Conservation (phyloP, 768 basidiomycete genomes). For the Sporobolomyces phaffii region DNA sequence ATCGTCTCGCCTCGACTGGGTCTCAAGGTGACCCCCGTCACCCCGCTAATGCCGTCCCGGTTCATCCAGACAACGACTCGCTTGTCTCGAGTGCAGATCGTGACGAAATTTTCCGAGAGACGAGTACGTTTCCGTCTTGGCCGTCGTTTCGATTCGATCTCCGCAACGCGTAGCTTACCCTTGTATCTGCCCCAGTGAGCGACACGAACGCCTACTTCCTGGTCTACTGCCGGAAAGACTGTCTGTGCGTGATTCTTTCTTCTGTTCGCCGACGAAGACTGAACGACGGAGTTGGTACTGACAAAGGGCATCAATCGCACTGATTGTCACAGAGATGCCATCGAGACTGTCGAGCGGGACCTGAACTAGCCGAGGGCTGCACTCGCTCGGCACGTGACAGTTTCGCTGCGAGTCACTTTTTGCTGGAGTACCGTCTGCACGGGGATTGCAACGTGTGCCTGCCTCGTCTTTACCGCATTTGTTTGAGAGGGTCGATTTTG, state of each 20-base stretch:
- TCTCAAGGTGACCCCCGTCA: no score
- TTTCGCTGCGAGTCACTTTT: no score
- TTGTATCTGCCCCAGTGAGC: neutral
- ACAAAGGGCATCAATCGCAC: neutral
- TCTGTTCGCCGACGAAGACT: no score
- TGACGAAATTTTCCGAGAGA: conserved; percentile 79
- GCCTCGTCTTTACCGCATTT: no score
- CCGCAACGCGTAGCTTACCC: no score
- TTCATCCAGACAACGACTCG: conserved; percentile 80
- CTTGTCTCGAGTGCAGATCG: conserved; percentile 69
- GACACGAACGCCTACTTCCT: conserved; percentile 47
- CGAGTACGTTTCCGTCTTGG: conserved; percentile 49
- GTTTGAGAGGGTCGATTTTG: no score
- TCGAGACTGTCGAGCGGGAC: conserved; percentile 2
- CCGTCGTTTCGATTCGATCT: neutral
- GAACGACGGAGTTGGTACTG: no score
- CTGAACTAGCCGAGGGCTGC: neutral
- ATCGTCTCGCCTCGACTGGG: neutral
- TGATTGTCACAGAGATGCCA: neutral
- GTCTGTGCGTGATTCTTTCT: neutral
- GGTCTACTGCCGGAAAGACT: conserved; percentile 47
- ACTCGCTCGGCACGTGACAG: no score
- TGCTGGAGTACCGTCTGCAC: no score
- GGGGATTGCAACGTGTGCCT: no score
- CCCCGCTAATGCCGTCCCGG: no score